Percentiles rank a stretch among this genome's conserved stretches.
Evolutionary conservation across 202 grass and related monocot genomes (phyloP).

Genomic region (Schoenoplectus tabernaemontani): DNA sequence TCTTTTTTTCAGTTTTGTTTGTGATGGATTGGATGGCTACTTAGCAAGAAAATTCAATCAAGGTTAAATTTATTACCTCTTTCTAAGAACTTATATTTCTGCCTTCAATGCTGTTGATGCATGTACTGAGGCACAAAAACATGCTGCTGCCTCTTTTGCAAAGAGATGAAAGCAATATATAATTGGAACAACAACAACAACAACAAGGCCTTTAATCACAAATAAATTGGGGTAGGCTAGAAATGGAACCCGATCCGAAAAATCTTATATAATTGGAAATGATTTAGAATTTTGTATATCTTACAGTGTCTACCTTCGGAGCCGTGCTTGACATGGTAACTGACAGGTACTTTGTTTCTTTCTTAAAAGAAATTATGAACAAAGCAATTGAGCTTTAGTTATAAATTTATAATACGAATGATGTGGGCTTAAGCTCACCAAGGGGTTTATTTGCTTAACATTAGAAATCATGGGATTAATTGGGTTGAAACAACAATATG

Average conservation of each 20-base stretch:
- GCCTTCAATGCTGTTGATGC: not conserved
- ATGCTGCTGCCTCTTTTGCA: not conserved
- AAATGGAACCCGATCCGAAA: too few relatives aligned
- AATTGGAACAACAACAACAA: too few relatives aligned
- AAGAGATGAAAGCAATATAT: not conserved
- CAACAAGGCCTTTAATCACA: too few relatives aligned
- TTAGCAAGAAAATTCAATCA: conserved; percentile 93
- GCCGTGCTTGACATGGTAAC: conserved; percentile 99
- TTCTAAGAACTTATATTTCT: not conserved
- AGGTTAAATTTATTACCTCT: conserved; percentile 39
- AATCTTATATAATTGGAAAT: too few relatives aligned
- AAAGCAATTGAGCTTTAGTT: not conserved
- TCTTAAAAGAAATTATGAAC: not conserved
- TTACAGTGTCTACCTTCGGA: conserved; percentile 86
- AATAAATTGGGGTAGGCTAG: too few relatives aligned
- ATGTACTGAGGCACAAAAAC: not conserved
- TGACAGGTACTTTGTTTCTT: conserved; percentile 48
- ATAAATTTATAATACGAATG: not conserved
- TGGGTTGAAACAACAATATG: not conserved
- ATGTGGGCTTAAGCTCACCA: not conserved
- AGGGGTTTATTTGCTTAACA: not conserved
- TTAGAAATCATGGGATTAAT: not conserved
- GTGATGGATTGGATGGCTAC: conserved; percentile 89
- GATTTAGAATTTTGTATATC: not conserved
- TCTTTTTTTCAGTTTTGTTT: conserved; percentile 60